Evolutionary conservation across 169 alveolate genomes (phyloP).

Genomic region (Eimeria acervulina): DNA sequence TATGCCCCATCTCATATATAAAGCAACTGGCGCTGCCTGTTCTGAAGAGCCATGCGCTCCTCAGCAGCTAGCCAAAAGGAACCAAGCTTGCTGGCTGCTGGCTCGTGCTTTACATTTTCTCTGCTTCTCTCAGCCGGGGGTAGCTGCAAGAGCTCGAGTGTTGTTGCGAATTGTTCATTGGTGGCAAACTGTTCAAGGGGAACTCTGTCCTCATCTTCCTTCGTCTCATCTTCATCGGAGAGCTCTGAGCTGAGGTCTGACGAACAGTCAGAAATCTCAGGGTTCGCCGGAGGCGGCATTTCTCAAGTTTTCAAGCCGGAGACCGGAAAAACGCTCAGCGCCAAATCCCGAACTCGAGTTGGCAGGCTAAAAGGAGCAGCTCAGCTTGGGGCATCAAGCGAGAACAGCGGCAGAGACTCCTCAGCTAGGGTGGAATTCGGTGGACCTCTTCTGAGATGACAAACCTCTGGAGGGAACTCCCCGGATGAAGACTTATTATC

Average conservation of each 20-base stretch:
- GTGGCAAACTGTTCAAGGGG: conserved; percentile 68
- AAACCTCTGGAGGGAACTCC: neutral
- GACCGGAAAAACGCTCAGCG: neutral
- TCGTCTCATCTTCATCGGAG: conserved; percentile 57
- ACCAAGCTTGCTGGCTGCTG: neutral
- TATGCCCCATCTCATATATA: neutral
- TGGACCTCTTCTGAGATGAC: neutral
- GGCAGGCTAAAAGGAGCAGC: neutral
- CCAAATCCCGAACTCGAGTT: neutral
- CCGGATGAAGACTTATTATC: neutral
- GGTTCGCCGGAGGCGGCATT: conserved; percentile 20
- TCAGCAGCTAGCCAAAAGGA: neutral
- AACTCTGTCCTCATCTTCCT: conserved; percentile 37
- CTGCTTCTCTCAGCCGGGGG: conserved; percentile 71
- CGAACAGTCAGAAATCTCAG: conserved; percentile 21
- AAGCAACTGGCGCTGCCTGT: neutral
- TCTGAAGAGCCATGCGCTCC: neutral
- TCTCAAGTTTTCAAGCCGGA: neutral
- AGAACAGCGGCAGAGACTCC: neutral
- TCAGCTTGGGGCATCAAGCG: neutral
- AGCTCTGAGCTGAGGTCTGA: conserved; percentile 51
- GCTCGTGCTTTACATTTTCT: conserved; percentile 11
- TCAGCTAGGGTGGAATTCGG: neutral
- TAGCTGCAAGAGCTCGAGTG: conserved; percentile 51
- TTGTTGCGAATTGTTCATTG: conserved; percentile 47